Conservation (phyloP, 2,329 filamentous ascomycete species). For the Capronia epimyces region DNA sequence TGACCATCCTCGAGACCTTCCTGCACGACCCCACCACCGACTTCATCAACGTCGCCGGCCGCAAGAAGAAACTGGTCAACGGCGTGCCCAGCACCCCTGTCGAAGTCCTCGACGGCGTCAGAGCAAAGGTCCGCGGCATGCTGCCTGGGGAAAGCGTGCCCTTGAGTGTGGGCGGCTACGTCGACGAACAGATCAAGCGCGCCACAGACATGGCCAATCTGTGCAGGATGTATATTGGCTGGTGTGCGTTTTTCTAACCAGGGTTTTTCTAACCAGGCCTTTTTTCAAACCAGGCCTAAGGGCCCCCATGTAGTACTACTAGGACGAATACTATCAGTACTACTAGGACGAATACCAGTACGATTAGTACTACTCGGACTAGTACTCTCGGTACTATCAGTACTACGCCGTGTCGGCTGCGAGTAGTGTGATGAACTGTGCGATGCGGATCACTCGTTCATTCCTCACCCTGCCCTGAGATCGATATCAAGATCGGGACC, state of each 20-base stretch:
- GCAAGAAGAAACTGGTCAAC: conserved; percentile 41
- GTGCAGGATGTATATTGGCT: conserved; percentile 94
- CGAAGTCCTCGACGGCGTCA: conserved; percentile 84
- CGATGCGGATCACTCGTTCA: too few species aligned
- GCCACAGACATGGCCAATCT: conserved; percentile 75
- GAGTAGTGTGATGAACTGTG: too few species aligned
- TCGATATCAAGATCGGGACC: too few species aligned
- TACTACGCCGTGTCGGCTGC: too few species aligned
- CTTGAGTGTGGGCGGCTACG: conserved; percentile 90
- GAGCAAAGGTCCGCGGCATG: conserved; percentile 77
- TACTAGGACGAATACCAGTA: too few species aligned
- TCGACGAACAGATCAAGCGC: conserved; percentile 87
- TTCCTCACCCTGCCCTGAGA: too few species aligned
- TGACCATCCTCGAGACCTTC: conserved; percentile 96
- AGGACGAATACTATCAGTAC: too few species aligned
- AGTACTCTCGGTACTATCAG: too few species aligned
- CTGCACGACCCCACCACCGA: conserved; percentile 95
- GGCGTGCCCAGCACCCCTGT: conserved; percentile 61
- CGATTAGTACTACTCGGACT: too few species aligned
- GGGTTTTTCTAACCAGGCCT: too few species aligned
- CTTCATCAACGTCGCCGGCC: conserved; percentile 67
- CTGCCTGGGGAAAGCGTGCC: conserved; percentile 84
- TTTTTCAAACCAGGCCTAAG: too few species aligned
- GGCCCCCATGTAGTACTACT: too few species aligned
- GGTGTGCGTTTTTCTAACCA: conserved; percentile 68